A percentile compares a stretch with the other conserved stretches of the same genome.
Conservation (phyloP, 331 rosid genomes). For the Dryas integrifolia region DNA sequence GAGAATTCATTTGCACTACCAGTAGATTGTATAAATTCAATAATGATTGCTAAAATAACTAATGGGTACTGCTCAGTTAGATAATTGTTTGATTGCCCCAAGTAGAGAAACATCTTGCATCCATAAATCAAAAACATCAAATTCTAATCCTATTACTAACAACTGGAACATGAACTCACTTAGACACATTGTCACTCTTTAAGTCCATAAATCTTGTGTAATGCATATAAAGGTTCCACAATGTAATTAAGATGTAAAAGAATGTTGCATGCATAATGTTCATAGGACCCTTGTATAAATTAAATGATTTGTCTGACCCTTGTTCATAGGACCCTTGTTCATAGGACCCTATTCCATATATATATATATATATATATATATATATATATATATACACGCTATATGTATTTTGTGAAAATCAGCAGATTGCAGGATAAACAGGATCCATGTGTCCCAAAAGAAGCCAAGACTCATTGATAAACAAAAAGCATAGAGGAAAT, state of each 20-base stretch:
- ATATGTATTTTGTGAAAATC: not conserved
- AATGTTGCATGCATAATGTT: not conserved
- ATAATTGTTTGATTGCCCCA: not conserved
- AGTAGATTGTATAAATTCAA: not conserved
- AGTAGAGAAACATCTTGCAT: not conserved
- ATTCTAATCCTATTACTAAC: not conserved
- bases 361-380: not conserved
- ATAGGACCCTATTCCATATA: too few relatives aligned
- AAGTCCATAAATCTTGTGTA: constrained; percentile 7
- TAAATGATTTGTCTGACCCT: too few relatives aligned
- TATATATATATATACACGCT: not conserved
- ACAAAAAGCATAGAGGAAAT: not conserved
- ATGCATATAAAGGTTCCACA: not conserved
- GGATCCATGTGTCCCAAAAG: not conserved
- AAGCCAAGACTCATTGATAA: not conserved
- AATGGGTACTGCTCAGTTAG: not conserved
- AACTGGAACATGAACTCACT: not conserved
- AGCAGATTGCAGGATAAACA: not conserved
- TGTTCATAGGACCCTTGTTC: too few relatives aligned
- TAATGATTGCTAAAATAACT: not conserved
- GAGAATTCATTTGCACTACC: constrained; percentile 1
- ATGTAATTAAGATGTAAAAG: not conserved
- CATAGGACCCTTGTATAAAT: too few relatives aligned
- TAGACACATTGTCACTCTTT: not conserved
- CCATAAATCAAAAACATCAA: not conserved